Percentiles rank a stretch among this genome's conserved stretches.
Evolutionary conservation across 495 filamentous ascomycete species (phyloP).

Genomic region (Podospora anserina): DNA sequence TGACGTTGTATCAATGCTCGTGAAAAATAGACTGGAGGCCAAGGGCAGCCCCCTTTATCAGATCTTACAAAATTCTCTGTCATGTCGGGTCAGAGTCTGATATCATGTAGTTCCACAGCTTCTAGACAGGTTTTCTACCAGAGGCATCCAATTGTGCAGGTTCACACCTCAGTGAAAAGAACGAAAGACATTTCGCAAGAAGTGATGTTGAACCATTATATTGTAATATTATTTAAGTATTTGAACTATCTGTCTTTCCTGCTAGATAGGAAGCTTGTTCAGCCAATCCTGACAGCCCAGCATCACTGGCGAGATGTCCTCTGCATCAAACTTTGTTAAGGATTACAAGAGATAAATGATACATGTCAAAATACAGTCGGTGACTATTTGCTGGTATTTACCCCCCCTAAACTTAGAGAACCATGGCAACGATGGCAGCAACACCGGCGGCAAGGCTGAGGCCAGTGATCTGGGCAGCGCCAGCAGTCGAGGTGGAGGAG

Average conservation of each 20-base stretch:
- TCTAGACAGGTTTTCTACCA: no score
- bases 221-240: no score
- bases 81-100: no score
- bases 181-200: no score
- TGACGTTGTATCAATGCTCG: background rate
- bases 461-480: conserved; percentile 11
- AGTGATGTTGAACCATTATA: no score
- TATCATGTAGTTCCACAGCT: no score
- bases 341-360: background rate
- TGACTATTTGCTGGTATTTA: background rate
- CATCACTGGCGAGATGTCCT: background rate
- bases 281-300: background rate
- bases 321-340: background rate
- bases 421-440: conserved; percentile 14
- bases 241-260: no score
- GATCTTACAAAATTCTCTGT: no score
- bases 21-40: background rate
- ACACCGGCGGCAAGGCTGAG: conserved; percentile 17
- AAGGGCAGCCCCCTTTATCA: background rate
- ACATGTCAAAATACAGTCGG: background rate
- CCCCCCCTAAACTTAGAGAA: conserved; percentile 1
- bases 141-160: no score
- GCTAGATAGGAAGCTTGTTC: background rate
- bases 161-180: no score
- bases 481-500: conserved; percentile 4